Base-by-base conservation (phyloP, 1,284 basidiomycete species). In the Xanthoconium separans region DNA sequence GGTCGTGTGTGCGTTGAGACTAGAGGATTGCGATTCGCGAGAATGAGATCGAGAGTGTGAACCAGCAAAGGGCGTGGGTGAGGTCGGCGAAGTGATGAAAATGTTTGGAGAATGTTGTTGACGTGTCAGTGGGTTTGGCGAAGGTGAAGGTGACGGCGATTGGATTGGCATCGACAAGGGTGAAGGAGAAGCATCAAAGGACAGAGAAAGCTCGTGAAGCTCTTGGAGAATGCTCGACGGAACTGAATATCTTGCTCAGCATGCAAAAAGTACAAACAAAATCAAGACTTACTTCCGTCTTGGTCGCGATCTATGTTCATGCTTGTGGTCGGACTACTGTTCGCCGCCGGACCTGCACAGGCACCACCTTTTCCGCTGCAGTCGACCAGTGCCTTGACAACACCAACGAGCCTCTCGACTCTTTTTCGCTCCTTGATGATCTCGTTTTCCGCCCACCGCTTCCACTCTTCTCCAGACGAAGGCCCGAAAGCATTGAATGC, bases 11-110 rank as follows among this genome's bases (percentile, higher is more conserved):
- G 36, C 24, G 20, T 51, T 52, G 11, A 48, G 31, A 46, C 55
- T 50, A 24, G 56, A 6, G 29, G 53, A 41, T 47, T 55, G 58
- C 20, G 56, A 60, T 40, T 64, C 58, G 18, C 53, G 54, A 54
- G 69, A 75, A 65, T 37, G 72, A 64, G 50, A 76, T 70, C 57
- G 70, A 66, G 57, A 64, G 61, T 57, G 73, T 56, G 72, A 49
- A 27, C 20, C 27, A 7, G 69, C 60, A 40, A 61, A 65, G 5
- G 74, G 69, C 7, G 70, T 70, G 2, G 77, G 67, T 30, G 75
- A 70, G 4, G 74, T 76, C 4, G 87, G 86, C 1, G 84, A 84
- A 2, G 85, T 89, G 60, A 90, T 76, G 64, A 79, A 85, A 58
- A 90, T 89, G 61, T 87, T 85, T 9, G 86, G 86, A 51, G 75